Evolutionary conservation across 2,329 filamentous ascomycete genomes (phyloP).

Genomic region (Phaeosphaeria sp.): DNA sequence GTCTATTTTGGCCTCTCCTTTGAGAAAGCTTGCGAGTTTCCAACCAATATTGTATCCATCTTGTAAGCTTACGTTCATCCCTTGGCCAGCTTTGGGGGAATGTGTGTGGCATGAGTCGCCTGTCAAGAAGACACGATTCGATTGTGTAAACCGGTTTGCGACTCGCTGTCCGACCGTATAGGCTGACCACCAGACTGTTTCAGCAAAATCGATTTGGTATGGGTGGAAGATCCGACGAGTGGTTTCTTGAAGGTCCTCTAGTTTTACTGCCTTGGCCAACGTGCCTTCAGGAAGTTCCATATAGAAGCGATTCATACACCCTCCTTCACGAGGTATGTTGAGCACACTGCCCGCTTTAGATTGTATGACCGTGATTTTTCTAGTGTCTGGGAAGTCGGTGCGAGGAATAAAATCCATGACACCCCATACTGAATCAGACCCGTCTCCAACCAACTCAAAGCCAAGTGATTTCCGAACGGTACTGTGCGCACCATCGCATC

Average conservation of each 20-base stretch:
- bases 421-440: constrained; percentile 60
- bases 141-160: constrained; percentile 70
- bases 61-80: constrained; percentile 64
- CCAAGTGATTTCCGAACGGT: constrained; percentile 49
- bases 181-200: constrained; percentile 67
- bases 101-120: constrained; percentile 72
- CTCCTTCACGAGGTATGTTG: constrained; percentile 1
- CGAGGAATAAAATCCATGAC: constrained; percentile 55
- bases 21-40: not conserved
- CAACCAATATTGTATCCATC: constrained; percentile 43
- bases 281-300: constrained; percentile 1
- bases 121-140: constrained; percentile 68
- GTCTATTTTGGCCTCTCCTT: not conserved
- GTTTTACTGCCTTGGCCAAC: not conserved
- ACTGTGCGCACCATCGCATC: constrained; percentile 2
- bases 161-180: constrained; percentile 74
- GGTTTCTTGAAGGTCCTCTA: not conserved
- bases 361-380: not conserved
- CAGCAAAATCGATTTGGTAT: not conserved
- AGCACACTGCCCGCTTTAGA: constrained; percentile 1
- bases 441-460: constrained; percentile 64
- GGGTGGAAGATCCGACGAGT: constrained; percentile 1
- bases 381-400: constrained; percentile 51
- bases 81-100: constrained; percentile 73
- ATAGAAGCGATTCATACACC: constrained; percentile 1